phyloP scores from a whole-genome alignment of 2,329 filamentous ascomycete species.

The Tolypocladium nubicola region DNA sequence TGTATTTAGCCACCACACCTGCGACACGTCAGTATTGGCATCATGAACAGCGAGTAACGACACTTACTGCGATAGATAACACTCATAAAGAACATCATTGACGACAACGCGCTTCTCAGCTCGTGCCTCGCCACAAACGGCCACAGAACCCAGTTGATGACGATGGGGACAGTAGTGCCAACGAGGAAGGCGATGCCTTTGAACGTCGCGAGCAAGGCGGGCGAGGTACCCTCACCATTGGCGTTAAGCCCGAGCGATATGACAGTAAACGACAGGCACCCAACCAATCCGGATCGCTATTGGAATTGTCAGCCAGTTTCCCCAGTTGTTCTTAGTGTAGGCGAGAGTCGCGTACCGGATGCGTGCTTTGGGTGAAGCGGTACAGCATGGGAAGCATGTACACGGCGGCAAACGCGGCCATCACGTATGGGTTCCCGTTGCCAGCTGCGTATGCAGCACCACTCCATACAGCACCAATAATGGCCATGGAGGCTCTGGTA shows the following conservation, averaged over 20 bases:
- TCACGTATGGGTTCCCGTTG: slow-evolving; percentile 41
- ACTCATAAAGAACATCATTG: slow-evolving; percentile 47
- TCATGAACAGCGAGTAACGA: background rate
- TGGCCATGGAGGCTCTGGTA: slow-evolving; percentile 35
- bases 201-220: slow-evolving; percentile 31
- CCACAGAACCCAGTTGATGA: slow-evolving; percentile 51
- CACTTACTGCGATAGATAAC: slow-evolving; percentile 42
- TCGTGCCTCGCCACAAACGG: slow-evolving; percentile 51
- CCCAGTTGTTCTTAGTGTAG: too few relatives aligned
- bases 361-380: slow-evolving; percentile 41
- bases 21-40: background rate
- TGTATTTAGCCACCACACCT: slow-evolving; percentile 44
- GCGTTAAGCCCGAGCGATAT: slow-evolving; percentile 34
- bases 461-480: slow-evolving; percentile 44
- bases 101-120: slow-evolving; percentile 41
- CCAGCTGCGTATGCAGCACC: slow-evolving; percentile 39
- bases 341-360: slow-evolving; percentile 28
- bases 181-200: slow-evolving; percentile 40
- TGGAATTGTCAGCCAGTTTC: background rate
- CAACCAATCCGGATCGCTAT: slow-evolving; percentile 45
- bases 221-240: slow-evolving; percentile 19
- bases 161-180: slow-evolving; percentile 40
- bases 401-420: slow-evolving; percentile 42
- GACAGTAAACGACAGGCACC: slow-evolving; percentile 45
- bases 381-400: slow-evolving; percentile 53